These are phyloP conservation scores for Zygoascus hellenicus DNA, from an alignment of 1,139 yeast species.

Conservation along the genomic window DNA sequence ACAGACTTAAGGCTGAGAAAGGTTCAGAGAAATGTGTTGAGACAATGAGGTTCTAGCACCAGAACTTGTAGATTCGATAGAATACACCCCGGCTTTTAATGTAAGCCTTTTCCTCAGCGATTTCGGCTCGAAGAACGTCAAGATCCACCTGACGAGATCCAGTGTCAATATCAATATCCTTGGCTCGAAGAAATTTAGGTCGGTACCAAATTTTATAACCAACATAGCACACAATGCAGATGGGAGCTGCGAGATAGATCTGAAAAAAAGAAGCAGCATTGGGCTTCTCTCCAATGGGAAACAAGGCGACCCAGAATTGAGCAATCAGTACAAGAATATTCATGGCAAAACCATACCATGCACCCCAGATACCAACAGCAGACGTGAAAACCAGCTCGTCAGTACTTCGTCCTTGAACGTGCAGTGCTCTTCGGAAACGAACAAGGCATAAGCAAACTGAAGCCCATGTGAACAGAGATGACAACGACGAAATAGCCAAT, in stretches of 20 bases:
- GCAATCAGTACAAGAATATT: conserved; percentile 64
- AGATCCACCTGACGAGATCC: conserved; percentile 54
- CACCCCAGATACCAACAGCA: conserved; percentile 65
- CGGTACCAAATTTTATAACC: conserved; percentile 47
- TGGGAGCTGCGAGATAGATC: conserved; percentile 50
- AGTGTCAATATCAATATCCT: conserved; percentile 51
- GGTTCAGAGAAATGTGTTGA: too few species aligned
- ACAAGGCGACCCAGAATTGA: conserved; percentile 77
- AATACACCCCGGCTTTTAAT: conserved; percentile 34
- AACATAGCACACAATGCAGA: conserved; percentile 44
- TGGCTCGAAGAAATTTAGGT: conserved; percentile 38
- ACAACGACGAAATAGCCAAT: conserved; percentile 74
- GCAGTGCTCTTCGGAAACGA: conserved; percentile 72
- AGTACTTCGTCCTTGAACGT: conserved; percentile 54
- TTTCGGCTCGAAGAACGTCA: conserved; percentile 47
- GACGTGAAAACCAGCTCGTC: conserved; percentile 67
- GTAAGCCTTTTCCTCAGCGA: conserved; percentile 43
- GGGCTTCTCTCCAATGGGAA: conserved; percentile 51
- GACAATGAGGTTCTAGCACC: conserved; percentile 39
- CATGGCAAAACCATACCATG: conserved; percentile 55
- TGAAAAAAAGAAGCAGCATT: conserved; percentile 47
- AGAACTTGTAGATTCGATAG: conserved; percentile 39
- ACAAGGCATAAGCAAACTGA: conserved; percentile 71
- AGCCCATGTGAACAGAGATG: conserved; percentile 81
- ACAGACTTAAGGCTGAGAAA: too few species aligned